Conservation (phyloP, 441 rosid species). For the Croton laevigatus region DNA sequence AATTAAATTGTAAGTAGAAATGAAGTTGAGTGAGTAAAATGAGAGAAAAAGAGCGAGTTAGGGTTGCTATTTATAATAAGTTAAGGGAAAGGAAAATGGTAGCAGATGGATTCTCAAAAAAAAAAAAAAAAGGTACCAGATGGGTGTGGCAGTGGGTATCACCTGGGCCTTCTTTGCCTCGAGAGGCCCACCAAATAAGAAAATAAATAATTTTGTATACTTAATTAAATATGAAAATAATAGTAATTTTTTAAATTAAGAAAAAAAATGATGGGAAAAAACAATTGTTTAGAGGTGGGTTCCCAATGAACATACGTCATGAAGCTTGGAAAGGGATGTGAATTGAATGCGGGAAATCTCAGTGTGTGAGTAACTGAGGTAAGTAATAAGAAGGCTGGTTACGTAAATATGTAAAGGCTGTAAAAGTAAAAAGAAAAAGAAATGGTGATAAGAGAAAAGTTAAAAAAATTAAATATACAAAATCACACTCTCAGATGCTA, state of each 20-base stretch:
- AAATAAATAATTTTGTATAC: neutral
- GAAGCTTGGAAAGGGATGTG: slow-evolving; percentile 21
- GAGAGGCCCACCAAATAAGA: slow-evolving; percentile 40
- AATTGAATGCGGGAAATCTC: slow-evolving; percentile 42
- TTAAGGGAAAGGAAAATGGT: slow-evolving; percentile 5
- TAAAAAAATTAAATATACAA: neutral
- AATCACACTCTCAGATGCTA: too few relatives aligned
- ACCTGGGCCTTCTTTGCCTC: slow-evolving; percentile 56
- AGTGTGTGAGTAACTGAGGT: slow-evolving; percentile 27
- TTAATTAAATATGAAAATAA: neutral
- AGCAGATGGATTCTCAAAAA: too few relatives aligned
- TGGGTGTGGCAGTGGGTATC: slow-evolving; percentile 61
- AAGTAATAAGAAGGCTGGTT: too few relatives aligned
- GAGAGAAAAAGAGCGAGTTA: neutral
- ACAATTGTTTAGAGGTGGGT: slow-evolving; percentile 22
- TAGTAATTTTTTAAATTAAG: neutral
- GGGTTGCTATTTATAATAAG: slow-evolving; percentile 50
- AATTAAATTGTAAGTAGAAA: neutral
- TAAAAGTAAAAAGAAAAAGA: slow-evolving; percentile 20
- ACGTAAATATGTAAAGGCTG: slow-evolving; percentile 16
- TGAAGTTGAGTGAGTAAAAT: slow-evolving; percentile 6
- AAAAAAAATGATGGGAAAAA: neutral
- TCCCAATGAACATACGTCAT: slow-evolving; percentile 42
- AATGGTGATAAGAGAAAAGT: neutral
- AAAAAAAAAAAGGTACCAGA: slow-evolving; percentile 23